Evolutionary conservation across 2,329 filamentous ascomycete genomes (phyloP), one percentile per base, ranked within the genome.

Genomic region (Penicillium brevicompactum): DNA sequence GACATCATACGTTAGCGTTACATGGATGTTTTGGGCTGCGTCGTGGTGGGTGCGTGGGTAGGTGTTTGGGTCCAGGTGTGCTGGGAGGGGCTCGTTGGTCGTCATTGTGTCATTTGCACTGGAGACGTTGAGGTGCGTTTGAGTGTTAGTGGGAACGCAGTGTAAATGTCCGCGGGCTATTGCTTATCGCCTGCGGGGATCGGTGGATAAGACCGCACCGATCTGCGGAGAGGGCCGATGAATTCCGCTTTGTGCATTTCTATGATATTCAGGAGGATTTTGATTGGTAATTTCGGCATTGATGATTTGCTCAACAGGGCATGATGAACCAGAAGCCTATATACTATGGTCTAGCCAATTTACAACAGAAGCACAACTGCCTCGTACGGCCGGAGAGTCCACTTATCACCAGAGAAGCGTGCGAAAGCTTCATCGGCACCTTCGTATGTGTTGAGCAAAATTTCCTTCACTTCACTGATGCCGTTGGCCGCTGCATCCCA

Each of bases 1-100:
- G 1, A 71, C 59, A 44, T 59, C 34, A 69, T 78, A 77, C 62
- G 75, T 76, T 30, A 79, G 68, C 53, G 72, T 70, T 59, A 78
- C 64, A 63, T 75, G 69, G 62, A 77, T 77, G 67, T 76, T 72
- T 46, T 61, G 55, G 21, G 64, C 31, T 13, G 66, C 31, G 47
- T 70, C 61, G 46, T 67, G 63, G 31, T 66, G 62, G 50, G 62
- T 70, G 60, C 73, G 74, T 21, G 74, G 74, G 60, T 76, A 78
- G 54, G 74, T 77, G 31, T 64, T 60, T 40, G 74, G 74, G 61
- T 76, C 69, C 50, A 73, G 73, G 50, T 75, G 67, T 2, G 70
- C 46, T 32, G 69, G 70, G 14, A 64, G 49, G 11, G 57, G 7
- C 21, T 57, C 49, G 27, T 53, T 16, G 41, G 56, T 37, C 24